These are phyloP conservation scores for Phialocephala subalpina DNA, from an alignment of 2,329 filamentous ascomycete genomes.

Conservation along the genomic window DNA sequence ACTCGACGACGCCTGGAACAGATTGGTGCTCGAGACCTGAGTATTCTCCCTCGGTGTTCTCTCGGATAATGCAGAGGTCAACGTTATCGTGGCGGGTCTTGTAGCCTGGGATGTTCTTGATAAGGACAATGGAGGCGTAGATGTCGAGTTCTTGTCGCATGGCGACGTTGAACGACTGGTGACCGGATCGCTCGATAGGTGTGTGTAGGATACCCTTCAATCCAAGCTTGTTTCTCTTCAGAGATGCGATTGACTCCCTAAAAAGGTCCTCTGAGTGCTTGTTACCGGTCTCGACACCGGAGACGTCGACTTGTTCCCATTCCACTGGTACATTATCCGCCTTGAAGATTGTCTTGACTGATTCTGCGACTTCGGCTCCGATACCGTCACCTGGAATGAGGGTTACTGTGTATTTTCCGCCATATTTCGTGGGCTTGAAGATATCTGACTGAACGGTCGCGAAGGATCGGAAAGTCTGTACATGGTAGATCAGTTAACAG, in stretches of 20 bases:
- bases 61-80: conserved; percentile 98
- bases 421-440: conserved; percentile 96
- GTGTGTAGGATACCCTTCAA: conserved; percentile 99
- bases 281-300: conserved; percentile 82
- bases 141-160: conserved; percentile 99
- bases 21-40: conserved; percentile 99
- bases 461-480: conserved; percentile 51
- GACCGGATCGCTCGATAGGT: conserved; percentile 93
- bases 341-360: conserved; percentile 99
- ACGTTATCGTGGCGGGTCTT: conserved; percentile 96
- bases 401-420: conserved; percentile 98
- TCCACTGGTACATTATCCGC: conserved; percentile 98
- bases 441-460: conserved; percentile 92
- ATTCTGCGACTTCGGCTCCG: conserved; percentile 96
- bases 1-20: conserved; percentile 95
- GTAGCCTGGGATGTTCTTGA: conserved; percentile 99
- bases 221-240: conserved; percentile 98
- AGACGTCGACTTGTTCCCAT: conserved; percentile 98
- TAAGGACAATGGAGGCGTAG: conserved; percentile 95
- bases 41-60: conserved; percentile 99
- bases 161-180: conserved; percentile 99
- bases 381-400: conserved; percentile 99
- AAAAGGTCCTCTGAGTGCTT: conserved; percentile 95
- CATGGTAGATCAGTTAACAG: conserved; percentile 16
- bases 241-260: conserved; percentile 91